Evolutionary conservation across 495 filamentous ascomycete species (phyloP).

Genomic region (Penicillium goetzii): DNA sequence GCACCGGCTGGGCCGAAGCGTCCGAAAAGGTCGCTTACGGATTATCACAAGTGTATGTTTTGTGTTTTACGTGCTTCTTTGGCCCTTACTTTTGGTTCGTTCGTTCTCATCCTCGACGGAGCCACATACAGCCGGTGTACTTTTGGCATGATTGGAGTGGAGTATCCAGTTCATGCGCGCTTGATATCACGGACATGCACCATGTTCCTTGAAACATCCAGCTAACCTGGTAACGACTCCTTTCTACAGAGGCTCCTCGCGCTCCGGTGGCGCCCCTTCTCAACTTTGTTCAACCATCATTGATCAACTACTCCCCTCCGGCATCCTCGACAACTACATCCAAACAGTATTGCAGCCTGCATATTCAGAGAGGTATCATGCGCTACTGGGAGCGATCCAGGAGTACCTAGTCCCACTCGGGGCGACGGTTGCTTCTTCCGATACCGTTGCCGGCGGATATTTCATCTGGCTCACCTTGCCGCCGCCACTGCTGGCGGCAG

Average conservation of each 20-base stretch:
- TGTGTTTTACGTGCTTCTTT: background rate
- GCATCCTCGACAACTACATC: constrained; percentile 54
- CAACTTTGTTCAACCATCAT: constrained; percentile 72
- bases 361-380: constrained; percentile 60
- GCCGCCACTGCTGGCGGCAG: constrained; percentile 46
- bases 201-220: background rate
- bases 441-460: constrained; percentile 64
- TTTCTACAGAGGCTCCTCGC: constrained; percentile 59
- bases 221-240: constrained; percentile 13
- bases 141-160: background rate
- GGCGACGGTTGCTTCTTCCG: constrained; percentile 47
- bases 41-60: constrained; percentile 63
- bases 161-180: background rate
- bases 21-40: constrained; percentile 68
- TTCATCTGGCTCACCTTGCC: constrained; percentile 80
- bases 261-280: constrained; percentile 76
- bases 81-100: background rate
- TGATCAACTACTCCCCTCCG: constrained; percentile 57
- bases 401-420: constrained; percentile 62
- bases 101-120: background rate
- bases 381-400: constrained; percentile 57
- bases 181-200: background rate
- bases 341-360: constrained; percentile 52
- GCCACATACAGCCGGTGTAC: background rate
- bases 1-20: constrained; percentile 84